Evolutionary conservation across 371 early-diverging fungal species (phyloP), one percentile per base, ranked within the genome.

Genomic region (Funneliformis caledonium): DNA sequence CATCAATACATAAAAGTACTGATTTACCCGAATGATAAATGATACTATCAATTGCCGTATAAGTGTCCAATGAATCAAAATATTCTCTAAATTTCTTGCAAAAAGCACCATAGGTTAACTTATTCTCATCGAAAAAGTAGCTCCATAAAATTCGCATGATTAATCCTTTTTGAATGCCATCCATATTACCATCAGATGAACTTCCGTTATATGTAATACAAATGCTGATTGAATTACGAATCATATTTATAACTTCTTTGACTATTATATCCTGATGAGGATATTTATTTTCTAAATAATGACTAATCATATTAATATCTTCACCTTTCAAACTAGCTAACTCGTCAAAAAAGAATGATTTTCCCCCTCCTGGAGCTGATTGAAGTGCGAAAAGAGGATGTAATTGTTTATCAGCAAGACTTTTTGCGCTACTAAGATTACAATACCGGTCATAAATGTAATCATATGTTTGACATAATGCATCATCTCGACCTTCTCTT

Each of bases 261-360:
- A 47, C 31, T 22, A 47, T 19, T 12, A 42, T 12, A 37, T 70
- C 22, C 6, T 11, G 16, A 1, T 48, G 2, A 70, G 45, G 16
- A 67, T 33, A 2, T 67, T 67, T 43, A 16, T 11, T 16, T 67
- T 42, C 16, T 26, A 70, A 70, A 70, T 70, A 70, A 70, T 2
- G 9, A 70, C 3, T 52, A 14, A 50, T 1, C 8, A 48, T 11
- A 50, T 22, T 12, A 22, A 70, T 19, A 26, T 70, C 70, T 48
- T 70, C 50, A 70, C 10, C 22, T 70, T 70, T 70, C 22, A 70
- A 70, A 47, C 45, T 19, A n/a, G 70, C 48, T 45, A 70, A 70
- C 48, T 70, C 70, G 26, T 48, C 48, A 70, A 70, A 45, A 43
- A 47, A 70, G 70, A 70, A 70, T 43, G 70, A 70, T 70, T 70